These are phyloP conservation scores for Nannochloropsis gaditana DNA, from an alignment of 108 stramenopile species.

Conservation along the genomic window DNA sequence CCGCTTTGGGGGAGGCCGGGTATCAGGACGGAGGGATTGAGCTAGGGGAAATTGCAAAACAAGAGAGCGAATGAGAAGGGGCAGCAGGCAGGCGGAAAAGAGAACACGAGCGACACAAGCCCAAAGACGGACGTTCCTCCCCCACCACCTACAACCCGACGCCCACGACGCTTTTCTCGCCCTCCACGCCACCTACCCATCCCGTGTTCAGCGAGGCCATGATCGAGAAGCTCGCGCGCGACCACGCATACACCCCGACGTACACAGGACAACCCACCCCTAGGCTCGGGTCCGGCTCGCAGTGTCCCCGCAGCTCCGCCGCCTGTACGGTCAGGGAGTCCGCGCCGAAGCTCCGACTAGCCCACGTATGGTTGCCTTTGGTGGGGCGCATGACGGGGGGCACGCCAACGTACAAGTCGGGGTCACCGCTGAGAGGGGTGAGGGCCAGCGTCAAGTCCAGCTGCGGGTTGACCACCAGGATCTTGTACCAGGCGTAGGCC, in stretches of 20 bases:
- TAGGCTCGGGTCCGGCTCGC: constrained; percentile 24
- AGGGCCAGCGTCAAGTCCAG: constrained; percentile 31
- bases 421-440: constrained; percentile 39
- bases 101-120: neutral
- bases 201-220: constrained; percentile 6
- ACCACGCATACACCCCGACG: constrained; percentile 44
- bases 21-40: constrained; percentile 22
- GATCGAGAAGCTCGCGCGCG: constrained; percentile 18
- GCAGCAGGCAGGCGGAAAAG: neutral
- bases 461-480: constrained; percentile 20
- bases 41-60: neutral
- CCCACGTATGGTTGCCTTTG: constrained; percentile 20
- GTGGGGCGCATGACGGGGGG: neutral
- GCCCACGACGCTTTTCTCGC: constrained; percentile 2
- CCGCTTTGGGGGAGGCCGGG: constrained; percentile 29
- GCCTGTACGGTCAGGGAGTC: constrained; percentile 34
- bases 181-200: neutral
- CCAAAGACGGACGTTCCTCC: neutral
- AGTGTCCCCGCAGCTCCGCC: neutral
- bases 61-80: neutral
- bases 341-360: constrained; percentile 26
- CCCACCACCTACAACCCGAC: neutral
- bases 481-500: constrained; percentile 23
- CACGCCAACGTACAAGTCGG: constrained; percentile 38
- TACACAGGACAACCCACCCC: constrained; percentile 25